These are phyloP conservation scores for Mycosphaerella arachidis DNA, from an alignment of 2,329 filamentous ascomycete species.

Conservation along the genomic window DNA sequence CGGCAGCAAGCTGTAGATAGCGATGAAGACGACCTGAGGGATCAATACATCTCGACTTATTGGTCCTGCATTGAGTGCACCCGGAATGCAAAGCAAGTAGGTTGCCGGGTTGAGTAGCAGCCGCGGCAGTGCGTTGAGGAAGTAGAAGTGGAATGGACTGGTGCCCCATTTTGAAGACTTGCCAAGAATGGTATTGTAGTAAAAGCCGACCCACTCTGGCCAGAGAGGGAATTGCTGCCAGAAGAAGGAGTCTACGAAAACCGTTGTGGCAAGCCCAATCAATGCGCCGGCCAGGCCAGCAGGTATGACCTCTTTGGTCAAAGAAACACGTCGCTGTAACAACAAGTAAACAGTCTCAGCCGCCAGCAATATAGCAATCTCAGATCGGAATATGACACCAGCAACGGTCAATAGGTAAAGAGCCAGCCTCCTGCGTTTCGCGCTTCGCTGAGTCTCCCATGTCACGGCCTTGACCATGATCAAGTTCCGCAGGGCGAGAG, in stretches of 20 bases:
- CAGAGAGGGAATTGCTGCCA: conserved; percentile 76
- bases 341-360: conserved; percentile 64
- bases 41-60: conserved; percentile 52
- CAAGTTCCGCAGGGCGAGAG: conserved; percentile 55
- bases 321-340: conserved; percentile 48
- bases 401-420: conserved; percentile 74
- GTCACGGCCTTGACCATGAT: conserved; percentile 45
- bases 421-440: conserved; percentile 56
- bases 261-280: conserved; percentile 64
- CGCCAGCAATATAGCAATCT: conserved; percentile 75
- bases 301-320: conserved; percentile 57
- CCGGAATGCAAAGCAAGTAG: conserved; percentile 49
- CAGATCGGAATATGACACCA: conserved; percentile 81
- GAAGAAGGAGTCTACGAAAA: conserved; percentile 84
- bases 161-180: conserved; percentile 84
- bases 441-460: conserved; percentile 32
- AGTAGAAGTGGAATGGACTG: conserved; percentile 82
- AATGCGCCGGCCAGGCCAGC: conserved; percentile 62
- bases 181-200: conserved; percentile 83
- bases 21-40: conserved; percentile 68
- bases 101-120: conserved; percentile 76
- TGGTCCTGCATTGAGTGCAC: conserved; percentile 48
- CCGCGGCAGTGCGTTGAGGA: conserved; percentile 72
- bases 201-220: conserved; percentile 86
- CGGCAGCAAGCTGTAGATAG: conserved; percentile 78